phyloP scores from a whole-genome alignment of 352 stramenopile genomes.

The Blastocystis sp. region DNA sequence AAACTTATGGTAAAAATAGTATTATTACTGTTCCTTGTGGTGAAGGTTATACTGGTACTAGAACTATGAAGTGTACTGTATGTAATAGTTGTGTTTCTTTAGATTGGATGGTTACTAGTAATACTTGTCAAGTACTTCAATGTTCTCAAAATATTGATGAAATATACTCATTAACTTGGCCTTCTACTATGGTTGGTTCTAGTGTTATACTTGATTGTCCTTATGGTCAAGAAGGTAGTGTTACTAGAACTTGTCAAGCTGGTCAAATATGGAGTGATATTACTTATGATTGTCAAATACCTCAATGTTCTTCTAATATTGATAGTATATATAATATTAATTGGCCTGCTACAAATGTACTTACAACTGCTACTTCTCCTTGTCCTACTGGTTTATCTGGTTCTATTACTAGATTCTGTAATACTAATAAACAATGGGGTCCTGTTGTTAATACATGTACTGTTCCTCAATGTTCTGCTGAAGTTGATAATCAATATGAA shows the following conservation, averaged over 20 bases:
- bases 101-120: too few species aligned
- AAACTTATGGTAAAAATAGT: not conserved
- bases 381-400: constrained; percentile 12
- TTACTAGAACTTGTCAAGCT: not conserved
- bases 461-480: too few species aligned
- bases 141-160: too few species aligned
- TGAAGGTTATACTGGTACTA: constrained; percentile 4
- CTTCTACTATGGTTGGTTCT: constrained; percentile 1
- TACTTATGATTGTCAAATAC: too few species aligned
- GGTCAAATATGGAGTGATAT: constrained; percentile 24
- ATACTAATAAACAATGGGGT: constrained; percentile 7
- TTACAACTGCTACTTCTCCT: constrained; percentile 13
- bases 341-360: constrained; percentile 26
- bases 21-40: not conserved
- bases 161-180: too few species aligned
- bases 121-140: too few species aligned
- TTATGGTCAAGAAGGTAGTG: constrained; percentile 1
- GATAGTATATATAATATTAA: too few species aligned
- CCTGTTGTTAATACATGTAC: constrained; percentile 3
- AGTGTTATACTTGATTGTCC: constrained; percentile 3
- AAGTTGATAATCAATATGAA: too few species aligned
- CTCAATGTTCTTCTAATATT: too few species aligned
- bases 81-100: too few species aligned
- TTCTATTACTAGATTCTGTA: constrained; percentile 26
- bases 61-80: not conserved